Conservation (phyloP, 1,284 basidiomycete genomes). For the Fomitopsis pinicola region DNA sequence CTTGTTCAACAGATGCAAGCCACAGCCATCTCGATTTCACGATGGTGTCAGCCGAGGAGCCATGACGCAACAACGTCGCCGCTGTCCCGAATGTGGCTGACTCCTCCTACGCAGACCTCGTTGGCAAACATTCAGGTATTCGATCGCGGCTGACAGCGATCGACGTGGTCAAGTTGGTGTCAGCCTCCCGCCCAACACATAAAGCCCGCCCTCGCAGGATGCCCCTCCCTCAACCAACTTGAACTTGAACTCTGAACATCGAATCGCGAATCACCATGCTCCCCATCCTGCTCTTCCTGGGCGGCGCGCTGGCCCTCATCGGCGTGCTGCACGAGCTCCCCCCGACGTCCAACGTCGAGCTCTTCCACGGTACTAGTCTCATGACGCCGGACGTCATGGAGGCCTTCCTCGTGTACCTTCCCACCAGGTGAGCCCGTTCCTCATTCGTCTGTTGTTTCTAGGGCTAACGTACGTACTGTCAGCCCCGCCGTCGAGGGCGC, state of each 20-base stretch:
- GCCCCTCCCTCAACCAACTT: background rate
- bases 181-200: background rate
- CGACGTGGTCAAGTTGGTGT: background rate
- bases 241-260: background rate
- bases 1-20: too few species aligned
- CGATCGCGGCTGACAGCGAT: background rate
- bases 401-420: background rate
- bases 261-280: background rate
- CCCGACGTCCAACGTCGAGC: background rate
- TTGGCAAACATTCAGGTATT: background rate
- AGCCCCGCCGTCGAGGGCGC: background rate
- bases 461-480: background rate
- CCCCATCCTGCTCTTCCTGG: background rate
- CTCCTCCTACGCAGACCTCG: background rate
- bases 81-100: too few species aligned
- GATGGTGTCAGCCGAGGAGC: too few species aligned
- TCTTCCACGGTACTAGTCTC: background rate
- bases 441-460: background rate
- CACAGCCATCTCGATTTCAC: too few species aligned
- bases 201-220: background rate
- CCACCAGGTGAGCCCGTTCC: background rate
- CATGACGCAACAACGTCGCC: too few species aligned
- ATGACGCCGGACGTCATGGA: constrained; percentile 1
- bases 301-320: background rate
- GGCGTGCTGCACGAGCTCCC: background rate